phyloP scores from a whole-genome alignment of 441 rosid species.

The Brassica balearica region DNA sequence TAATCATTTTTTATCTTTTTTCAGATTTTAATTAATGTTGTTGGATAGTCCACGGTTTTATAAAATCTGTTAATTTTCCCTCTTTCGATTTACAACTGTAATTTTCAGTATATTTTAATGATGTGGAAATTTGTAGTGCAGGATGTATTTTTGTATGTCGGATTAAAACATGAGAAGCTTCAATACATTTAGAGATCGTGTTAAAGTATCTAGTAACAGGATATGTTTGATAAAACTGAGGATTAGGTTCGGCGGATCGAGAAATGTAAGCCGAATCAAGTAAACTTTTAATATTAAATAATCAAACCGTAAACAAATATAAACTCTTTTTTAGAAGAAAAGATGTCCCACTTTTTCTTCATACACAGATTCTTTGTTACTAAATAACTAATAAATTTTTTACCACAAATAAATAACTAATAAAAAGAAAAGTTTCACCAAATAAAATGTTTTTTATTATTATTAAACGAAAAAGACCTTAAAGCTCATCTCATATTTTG shows the following conservation, averaged over 20 bases:
- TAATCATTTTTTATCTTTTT: not conserved
- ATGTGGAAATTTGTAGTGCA: not conserved
- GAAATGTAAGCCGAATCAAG: conserved; percentile 17
- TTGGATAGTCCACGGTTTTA: conserved; percentile 15
- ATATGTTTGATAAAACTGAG: not conserved
- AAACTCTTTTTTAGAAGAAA: conserved; percentile 21
- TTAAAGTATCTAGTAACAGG: not conserved
- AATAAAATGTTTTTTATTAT: not conserved
- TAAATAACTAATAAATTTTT: not conserved
- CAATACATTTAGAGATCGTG: not conserved
- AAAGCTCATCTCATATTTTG: not conserved
- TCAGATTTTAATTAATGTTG: not conserved
- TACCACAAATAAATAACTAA: too few relatives aligned
- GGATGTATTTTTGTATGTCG: not conserved
- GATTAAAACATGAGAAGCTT: not conserved
- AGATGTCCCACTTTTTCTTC: conserved; percentile 28
- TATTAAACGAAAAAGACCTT: conserved; percentile 1
- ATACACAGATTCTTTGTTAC: not conserved
- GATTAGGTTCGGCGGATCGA: conserved; percentile 37
- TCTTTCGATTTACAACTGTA: too few relatives aligned
- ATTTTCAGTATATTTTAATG: too few relatives aligned
- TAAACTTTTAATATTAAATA: conserved; percentile 10
- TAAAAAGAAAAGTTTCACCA: not conserved
- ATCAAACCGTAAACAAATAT: not conserved
- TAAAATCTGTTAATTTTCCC: conserved; percentile 7